Base-by-base conservation (phyloP, 345 rosid species). In the Euphorbia peplus region DNA sequence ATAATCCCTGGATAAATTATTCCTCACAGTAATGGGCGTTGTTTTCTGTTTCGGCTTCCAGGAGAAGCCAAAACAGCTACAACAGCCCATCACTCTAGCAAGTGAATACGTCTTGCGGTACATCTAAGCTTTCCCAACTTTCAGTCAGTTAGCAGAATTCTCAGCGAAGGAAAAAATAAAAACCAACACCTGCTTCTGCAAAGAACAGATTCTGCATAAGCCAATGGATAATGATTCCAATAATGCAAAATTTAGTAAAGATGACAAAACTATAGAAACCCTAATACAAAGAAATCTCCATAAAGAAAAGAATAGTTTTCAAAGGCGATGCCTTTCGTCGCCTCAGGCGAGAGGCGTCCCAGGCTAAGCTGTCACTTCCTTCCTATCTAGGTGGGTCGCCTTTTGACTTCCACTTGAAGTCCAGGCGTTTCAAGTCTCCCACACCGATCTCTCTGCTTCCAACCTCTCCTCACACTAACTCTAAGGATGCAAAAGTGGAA, bases 41-140 rank as follows among this genome's bases (percentile, higher is more conserved):
- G 79, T 28, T 15, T 67, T 44, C 56, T 19, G 72, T 42, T 73
- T 76, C 70, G 86, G 82, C 76, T 80, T 86, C 73, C 79, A 66
- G 14, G 71, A 67, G 69, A 85, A 82, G 46, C 98, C 99, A 61
- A 91, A 91, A 79, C 99, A 95, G 78, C 96, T 85, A 76, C 93
- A 95, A 74, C 98, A 95, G 67, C 97, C 98, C 86, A 95, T 78
- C 22, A 82, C 79, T 71, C 84, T 77, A 55, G 84, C 83, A 83
- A 84, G 76, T 39, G 79, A 83, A 79, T 79, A 76, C 72, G 73
- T 80, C 80, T 83, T 83, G 67, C 73, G 78, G 68, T 86, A 79
- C 98, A 89, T 85, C 68, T 70, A 77, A 77, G 54, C 24, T 74
- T 32, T 74, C 32, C 37, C 19, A 74, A 67, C 42, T 71, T 70